These are phyloP conservation scores for Tulasnella sp. DNA, from an alignment of 768 basidiomycete genomes.

Conservation along the genomic window DNA sequence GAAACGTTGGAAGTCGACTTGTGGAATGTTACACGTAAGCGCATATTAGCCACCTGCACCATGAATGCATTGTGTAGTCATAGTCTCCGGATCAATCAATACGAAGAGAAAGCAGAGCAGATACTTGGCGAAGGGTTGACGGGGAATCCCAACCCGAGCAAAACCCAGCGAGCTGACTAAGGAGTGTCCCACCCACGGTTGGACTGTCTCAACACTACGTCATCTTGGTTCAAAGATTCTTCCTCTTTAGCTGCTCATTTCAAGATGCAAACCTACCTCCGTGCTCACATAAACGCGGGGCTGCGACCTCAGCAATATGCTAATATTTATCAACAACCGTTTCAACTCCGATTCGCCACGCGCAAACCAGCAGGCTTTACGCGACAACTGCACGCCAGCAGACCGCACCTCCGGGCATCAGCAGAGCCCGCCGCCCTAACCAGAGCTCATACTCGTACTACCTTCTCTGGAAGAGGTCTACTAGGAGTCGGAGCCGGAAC, in stretches of 20 bases:
- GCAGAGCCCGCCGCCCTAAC: neutral
- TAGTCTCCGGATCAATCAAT: no score
- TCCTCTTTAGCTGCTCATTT: neutral
- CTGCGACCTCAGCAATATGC: neutral
- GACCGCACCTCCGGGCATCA: neutral
- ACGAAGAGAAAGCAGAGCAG: neutral
- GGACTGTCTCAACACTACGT: neutral
- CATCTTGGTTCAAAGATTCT: neutral
- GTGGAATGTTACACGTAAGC: neutral
- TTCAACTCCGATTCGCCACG: constrained; percentile 2
- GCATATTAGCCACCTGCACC: neutral
- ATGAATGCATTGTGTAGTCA: neutral
- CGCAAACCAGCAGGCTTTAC: neutral
- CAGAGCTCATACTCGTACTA: neutral
- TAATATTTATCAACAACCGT: neutral
- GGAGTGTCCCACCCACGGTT: neutral
- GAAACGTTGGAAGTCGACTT: neutral
- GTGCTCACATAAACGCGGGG: neutral
- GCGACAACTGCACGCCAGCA: neutral
- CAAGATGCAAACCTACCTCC: constrained; percentile 7
- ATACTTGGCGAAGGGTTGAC: neutral
- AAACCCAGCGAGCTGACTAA: neutral
- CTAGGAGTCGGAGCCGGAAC: constrained; percentile 4
- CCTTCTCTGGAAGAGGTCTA: neutral
- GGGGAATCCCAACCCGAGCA: neutral